phyloP scores from a whole-genome alignment of 2,329 filamentous ascomycete genomes.

The Xenoacremonium recifei region DNA sequence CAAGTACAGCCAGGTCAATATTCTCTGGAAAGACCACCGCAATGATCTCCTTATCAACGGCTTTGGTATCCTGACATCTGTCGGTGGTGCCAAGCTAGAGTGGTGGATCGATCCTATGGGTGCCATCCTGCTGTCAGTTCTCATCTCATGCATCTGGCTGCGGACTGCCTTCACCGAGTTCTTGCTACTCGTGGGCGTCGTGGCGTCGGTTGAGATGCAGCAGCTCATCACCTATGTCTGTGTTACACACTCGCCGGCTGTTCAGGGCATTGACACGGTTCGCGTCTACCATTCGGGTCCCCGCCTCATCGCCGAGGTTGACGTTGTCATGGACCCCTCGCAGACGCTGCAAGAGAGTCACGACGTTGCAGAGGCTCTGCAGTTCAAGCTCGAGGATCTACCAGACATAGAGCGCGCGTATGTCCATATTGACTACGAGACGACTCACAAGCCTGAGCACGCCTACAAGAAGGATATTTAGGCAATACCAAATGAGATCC shows the following conservation, averaged over 20 bases:
- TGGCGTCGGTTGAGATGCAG: slow-evolving; percentile 79
- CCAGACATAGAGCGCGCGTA: slow-evolving; percentile 92
- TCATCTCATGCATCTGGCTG: slow-evolving; percentile 81
- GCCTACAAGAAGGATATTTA: slow-evolving; percentile 60
- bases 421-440: slow-evolving; percentile 97
- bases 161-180: slow-evolving; percentile 87
- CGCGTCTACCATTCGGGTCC: slow-evolving; percentile 89
- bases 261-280: slow-evolving; percentile 90
- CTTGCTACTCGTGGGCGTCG: slow-evolving; percentile 84
- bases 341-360: slow-evolving; percentile 76
- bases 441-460: slow-evolving; percentile 89
- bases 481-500: too few species aligned
- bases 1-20: slow-evolving; percentile 87
- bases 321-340: slow-evolving; percentile 85
- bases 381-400: slow-evolving; percentile 89
- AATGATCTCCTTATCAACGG: slow-evolving; percentile 98
- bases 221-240: slow-evolving; percentile 91
- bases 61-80: slow-evolving; percentile 84
- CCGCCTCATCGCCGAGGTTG: slow-evolving; percentile 89
- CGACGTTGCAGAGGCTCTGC: slow-evolving; percentile 89
- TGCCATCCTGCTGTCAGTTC: slow-evolving; percentile 75
- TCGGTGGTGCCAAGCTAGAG: slow-evolving; percentile 82
- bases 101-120: slow-evolving; percentile 98
- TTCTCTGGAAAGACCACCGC: slow-evolving; percentile 94
- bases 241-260: slow-evolving; percentile 82